These are phyloP conservation scores for Pulveroboletus sp. DNA, from an alignment of 768 basidiomycete genomes.

Conservation along the genomic window DNA sequence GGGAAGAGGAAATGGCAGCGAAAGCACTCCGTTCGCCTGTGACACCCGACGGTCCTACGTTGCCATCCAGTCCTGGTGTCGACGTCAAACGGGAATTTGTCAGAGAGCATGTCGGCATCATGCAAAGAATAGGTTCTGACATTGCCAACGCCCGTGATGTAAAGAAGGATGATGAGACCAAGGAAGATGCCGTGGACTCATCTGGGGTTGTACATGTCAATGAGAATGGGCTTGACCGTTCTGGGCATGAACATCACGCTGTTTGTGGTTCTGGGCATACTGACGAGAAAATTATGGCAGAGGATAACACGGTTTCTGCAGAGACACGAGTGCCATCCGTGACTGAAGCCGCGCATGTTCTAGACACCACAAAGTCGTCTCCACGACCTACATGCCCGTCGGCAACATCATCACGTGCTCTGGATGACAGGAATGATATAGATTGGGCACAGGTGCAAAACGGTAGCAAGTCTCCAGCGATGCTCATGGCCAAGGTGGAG, in stretches of 20 bases:
- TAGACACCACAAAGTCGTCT: not conserved
- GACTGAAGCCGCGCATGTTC: not conserved
- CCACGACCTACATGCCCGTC: not conserved
- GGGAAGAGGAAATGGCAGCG: constrained; percentile 40
- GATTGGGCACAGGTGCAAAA: constrained; percentile 8
- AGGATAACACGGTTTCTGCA: not conserved
- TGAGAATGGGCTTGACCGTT: constrained; percentile 1
- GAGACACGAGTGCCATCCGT: not conserved
- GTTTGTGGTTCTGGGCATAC: not conserved
- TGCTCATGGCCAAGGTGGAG: constrained; percentile 24
- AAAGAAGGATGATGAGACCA: constrained; percentile 7
- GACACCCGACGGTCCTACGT: constrained; percentile 7
- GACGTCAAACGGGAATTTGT: constrained; percentile 17
- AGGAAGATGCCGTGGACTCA: not conserved
- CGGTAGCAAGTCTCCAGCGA: constrained; percentile 4
- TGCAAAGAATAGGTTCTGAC: not conserved
- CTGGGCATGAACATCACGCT: not conserved
- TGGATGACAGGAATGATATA: not conserved
- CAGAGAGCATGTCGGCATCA: constrained; percentile 1
- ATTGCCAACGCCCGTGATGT: constrained; percentile 7
- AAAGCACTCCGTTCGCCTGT: constrained; percentile 24
- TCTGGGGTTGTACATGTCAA: not conserved
- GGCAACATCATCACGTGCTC: not conserved
- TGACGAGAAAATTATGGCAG: not conserved
- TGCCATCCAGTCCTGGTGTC: constrained; percentile 18